Percentiles rank a stretch among this genome's conserved stretches.
Evolutionary conservation across 345 rosid species (phyloP).

Genomic region (Pugionium cornutum): DNA sequence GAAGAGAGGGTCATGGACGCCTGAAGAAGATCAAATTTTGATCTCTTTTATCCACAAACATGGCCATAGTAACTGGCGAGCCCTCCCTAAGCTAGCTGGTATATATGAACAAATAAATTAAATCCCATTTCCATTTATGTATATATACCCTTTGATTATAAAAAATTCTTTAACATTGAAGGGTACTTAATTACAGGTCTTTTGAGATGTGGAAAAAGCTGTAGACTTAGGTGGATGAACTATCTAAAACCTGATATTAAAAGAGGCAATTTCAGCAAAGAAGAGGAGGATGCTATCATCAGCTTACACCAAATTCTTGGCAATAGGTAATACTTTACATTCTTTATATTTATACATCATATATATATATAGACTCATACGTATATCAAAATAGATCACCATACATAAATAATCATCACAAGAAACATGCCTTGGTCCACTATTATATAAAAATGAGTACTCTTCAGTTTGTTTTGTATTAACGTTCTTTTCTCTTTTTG

Average conservation of each 20-base stretch:
- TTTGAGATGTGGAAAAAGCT: slow-evolving; percentile 76
- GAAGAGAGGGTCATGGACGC: slow-evolving; percentile 77
- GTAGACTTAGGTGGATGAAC: slow-evolving; percentile 78
- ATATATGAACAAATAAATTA: not conserved
- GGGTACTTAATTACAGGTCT: slow-evolving; percentile 47
- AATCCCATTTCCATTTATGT: too few species aligned
- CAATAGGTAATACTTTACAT: slow-evolving; percentile 43
- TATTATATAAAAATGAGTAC: not conserved
- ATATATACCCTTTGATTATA: too few species aligned
- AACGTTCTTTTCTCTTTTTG: not conserved
- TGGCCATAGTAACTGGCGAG: slow-evolving; percentile 77
- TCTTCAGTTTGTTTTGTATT: slow-evolving; percentile 6
- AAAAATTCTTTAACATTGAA: too few species aligned
- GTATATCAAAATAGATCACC: too few species aligned
- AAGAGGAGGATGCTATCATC: slow-evolving; percentile 79
- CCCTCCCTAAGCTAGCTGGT: slow-evolving; percentile 88
- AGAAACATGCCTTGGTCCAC: slow-evolving; percentile 26
- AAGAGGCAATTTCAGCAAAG: slow-evolving; percentile 71
- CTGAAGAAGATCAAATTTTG: slow-evolving; percentile 70
- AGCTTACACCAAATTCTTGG: slow-evolving; percentile 69
- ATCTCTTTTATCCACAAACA: slow-evolving; percentile 49
- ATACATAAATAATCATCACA: not conserved
- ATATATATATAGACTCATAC: too few species aligned
- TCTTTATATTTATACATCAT: too few species aligned
- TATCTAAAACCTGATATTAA: slow-evolving; percentile 78